These are phyloP conservation scores for Chytriomyces sp. DNA, from an alignment of 192 early-diverging fungal species.

Conservation along the genomic window DNA sequence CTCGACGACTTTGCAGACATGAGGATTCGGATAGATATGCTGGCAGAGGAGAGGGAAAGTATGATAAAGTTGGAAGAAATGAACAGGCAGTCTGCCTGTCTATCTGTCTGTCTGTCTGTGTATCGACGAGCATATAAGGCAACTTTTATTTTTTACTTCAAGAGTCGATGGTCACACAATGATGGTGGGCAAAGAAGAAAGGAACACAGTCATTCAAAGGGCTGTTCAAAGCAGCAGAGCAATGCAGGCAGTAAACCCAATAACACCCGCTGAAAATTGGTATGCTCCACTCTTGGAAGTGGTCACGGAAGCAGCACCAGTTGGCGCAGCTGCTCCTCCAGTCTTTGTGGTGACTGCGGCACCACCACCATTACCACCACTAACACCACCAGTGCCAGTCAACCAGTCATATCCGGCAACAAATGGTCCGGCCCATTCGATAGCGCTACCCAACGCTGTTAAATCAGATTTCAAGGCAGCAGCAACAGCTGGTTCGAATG, in stretches of 20 bases:
- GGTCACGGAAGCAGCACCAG: not conserved
- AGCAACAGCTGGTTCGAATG: not conserved
- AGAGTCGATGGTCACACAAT: too few relatives aligned
- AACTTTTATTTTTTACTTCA: too few relatives aligned
- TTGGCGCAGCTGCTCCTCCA: not conserved
- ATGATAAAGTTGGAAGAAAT: too few relatives aligned
- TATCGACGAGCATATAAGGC: too few relatives aligned
- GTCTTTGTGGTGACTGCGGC: not conserved
- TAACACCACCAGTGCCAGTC: not conserved
- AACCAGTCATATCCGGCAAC: not conserved
- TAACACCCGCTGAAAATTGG: too few relatives aligned
- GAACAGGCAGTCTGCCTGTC: too few relatives aligned
- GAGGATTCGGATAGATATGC: not conserved
- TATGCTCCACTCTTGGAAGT: not conserved
- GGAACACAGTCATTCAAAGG: too few relatives aligned
- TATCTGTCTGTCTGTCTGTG: too few relatives aligned
- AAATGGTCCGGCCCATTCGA: not conserved
- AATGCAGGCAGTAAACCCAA: too few relatives aligned
- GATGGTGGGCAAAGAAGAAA: too few relatives aligned
- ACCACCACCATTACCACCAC: not conserved
- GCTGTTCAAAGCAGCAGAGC: too few relatives aligned
- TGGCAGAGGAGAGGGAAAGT: not conserved
- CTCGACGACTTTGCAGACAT: conserved; percentile 7
- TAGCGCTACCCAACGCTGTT: not conserved
- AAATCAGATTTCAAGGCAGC: not conserved